Evolutionary conservation across 2,329 filamentous ascomycete species (phyloP).

Genomic region (Colletotrichum sp.): DNA sequence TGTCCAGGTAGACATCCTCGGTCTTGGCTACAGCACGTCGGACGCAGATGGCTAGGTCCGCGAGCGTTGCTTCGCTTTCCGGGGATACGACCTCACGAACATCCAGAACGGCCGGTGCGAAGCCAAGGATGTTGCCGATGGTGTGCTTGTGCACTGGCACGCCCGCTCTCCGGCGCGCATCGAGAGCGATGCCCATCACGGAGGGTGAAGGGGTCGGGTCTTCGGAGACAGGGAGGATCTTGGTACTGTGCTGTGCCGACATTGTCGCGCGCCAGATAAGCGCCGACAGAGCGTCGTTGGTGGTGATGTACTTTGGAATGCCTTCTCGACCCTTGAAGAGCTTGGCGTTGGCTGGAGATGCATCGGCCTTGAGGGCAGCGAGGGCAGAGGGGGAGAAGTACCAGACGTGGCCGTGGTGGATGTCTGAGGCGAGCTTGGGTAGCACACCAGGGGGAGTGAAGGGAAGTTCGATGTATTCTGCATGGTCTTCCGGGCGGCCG

Average conservation of each 20-base stretch:
- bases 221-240: background rate
- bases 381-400: constrained; percentile 34
- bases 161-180: constrained; percentile 38
- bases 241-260: background rate
- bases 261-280: constrained; percentile 16
- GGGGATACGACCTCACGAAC: constrained; percentile 32
- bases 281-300: constrained; percentile 20
- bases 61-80: constrained; percentile 26
- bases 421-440: constrained; percentile 35
- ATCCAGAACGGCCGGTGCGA: constrained; percentile 31
- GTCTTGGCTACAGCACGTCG: constrained; percentile 35
- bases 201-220: constrained; percentile 30
- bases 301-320: constrained; percentile 30
- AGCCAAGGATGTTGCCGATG: constrained; percentile 44
- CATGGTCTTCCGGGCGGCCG: constrained; percentile 33
- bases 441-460: constrained; percentile 31
- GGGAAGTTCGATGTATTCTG: constrained; percentile 33
- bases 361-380: constrained; percentile 33
- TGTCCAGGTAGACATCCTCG: constrained; percentile 33
- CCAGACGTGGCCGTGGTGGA: constrained; percentile 35
- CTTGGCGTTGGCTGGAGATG: constrained; percentile 31
- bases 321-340: constrained; percentile 21
- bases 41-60: constrained; percentile 37
- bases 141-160: constrained; percentile 38
- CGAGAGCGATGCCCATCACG: constrained; percentile 41